Evolutionary conservation across 2,329 filamentous ascomycete genomes (phyloP), one percentile per base, ranked within the genome.

Genomic region (Periglandula ipomoeae): DNA sequence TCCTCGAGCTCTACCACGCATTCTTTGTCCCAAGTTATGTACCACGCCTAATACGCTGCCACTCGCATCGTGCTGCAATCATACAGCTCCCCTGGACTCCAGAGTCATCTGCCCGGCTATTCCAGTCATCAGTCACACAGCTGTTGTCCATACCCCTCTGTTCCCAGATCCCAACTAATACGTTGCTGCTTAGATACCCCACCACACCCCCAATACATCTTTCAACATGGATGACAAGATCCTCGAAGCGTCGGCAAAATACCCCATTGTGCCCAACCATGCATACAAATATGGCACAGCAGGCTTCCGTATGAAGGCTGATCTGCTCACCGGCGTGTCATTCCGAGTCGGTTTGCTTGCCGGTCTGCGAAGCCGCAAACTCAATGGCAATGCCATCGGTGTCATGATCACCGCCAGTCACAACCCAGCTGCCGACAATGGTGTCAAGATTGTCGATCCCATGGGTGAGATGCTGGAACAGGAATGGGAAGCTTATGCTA

Each of bases 391-490:
- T 72, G 85, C 88, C 59, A 95, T 98, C 62, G 93, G 93, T 62
- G 85, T 98, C 57, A 95, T 95, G 89, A 87, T 95, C 66, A 95
- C 89, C 38, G 89, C 89, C 53, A 94, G 87, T 61, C 89, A 95
- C 75, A 95, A 95, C 70, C 87, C 87, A 17, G 85, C 89, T 30
- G 77, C 81, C 58, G 89, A 95, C 70, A 95, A 95, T 67, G 89
- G 89, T 46, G 85, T 95, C 66, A 95, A 95, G 77, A 81, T 98
- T 58, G 89, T 98, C 54, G 93, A 98, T 67, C 93, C 93, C 11
- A 86, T 95, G 84, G 91, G 93, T 56, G 93, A 97, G 68, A 97
- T 97, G 93, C 78, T 95, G 44, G 89, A 94, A 79, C 84, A 90
- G 67, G 87, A 91, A 52, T 98, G 93, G 93, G 93, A 98, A 71